Conservation (phyloP, 2,329 filamentous ascomycete species). For the Dendrostoma leiphaemia region DNA sequence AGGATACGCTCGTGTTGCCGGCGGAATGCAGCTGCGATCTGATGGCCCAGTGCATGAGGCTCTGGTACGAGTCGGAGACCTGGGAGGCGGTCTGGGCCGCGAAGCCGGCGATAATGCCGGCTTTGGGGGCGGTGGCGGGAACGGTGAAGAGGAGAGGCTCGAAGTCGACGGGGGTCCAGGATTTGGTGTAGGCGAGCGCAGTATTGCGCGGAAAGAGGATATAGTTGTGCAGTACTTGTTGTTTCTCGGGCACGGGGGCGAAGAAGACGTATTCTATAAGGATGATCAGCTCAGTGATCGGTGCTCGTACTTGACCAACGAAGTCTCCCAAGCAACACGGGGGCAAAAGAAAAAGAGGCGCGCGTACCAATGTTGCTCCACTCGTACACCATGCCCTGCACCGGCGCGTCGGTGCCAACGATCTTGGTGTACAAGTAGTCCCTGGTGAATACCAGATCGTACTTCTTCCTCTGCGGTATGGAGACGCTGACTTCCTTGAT, state of each 20-base stretch:
- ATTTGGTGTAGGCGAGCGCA: conserved; percentile 34
- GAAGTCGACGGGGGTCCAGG: conserved; percentile 23
- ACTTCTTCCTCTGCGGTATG: conserved; percentile 67
- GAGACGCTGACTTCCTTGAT: conserved; percentile 68
- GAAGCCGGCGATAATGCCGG: conserved; percentile 52
- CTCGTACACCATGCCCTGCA: conserved; percentile 53
- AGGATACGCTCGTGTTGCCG: conserved; percentile 42
- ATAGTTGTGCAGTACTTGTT: conserved; percentile 65
- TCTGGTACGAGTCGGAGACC: conserved; percentile 58
- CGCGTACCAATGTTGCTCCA: conserved; percentile 62
- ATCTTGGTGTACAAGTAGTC: conserved; percentile 57
- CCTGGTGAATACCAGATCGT: conserved; percentile 61
- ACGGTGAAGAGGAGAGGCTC: conserved; percentile 67
- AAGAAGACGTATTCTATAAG: conserved; percentile 60
- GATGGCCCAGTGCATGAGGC: conserved; percentile 61
- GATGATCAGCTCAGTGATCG: not conserved
- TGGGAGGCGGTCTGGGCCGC: conserved; percentile 47
- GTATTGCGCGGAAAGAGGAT: conserved; percentile 58
- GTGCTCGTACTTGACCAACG: too few species aligned
- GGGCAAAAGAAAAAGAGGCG: not conserved
- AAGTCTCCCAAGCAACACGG: too few species aligned
- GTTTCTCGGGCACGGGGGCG: conserved; percentile 63
- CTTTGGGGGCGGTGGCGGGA: conserved; percentile 57
- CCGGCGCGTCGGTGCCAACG: conserved; percentile 49
- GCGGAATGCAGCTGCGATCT: conserved; percentile 48